Percentiles rank a stretch among this genome's conserved stretches.
phyloP scores from a whole-genome alignment of 2,329 filamentous ascomycete species.

The Huntiella omanensis region DNA sequence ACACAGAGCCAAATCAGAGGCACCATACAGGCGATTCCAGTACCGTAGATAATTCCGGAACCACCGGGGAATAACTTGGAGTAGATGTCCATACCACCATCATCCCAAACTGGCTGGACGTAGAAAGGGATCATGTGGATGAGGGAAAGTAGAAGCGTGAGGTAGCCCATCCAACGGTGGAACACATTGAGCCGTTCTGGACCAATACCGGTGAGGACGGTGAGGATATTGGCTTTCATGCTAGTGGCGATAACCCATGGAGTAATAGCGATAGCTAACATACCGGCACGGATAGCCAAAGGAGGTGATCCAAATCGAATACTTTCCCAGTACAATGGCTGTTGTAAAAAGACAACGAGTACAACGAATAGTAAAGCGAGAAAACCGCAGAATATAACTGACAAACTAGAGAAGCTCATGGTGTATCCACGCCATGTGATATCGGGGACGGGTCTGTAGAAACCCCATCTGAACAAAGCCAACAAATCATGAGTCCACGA shows the following conservation, averaged over 20 bases:
- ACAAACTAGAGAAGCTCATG: slow-evolving; percentile 64
- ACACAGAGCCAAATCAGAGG: slow-evolving; percentile 70
- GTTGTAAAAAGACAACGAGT: slow-evolving; percentile 70
- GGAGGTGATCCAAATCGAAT: slow-evolving; percentile 78
- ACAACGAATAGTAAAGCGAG: slow-evolving; percentile 53
- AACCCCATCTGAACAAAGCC: slow-evolving; percentile 71
- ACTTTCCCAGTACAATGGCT: slow-evolving; percentile 76
- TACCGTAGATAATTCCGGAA: slow-evolving; percentile 62
- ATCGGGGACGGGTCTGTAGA: slow-evolving; percentile 71
- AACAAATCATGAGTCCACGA: slow-evolving; percentile 57
- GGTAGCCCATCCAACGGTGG: slow-evolving; percentile 78
- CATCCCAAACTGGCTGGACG: slow-evolving; percentile 69
- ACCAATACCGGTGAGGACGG: slow-evolving; percentile 70
- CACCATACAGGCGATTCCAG: slow-evolving; percentile 62
- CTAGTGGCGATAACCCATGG: slow-evolving; percentile 83
- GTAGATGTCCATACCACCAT: slow-evolving; percentile 53
- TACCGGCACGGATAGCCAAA: slow-evolving; percentile 68
- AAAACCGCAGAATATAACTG: slow-evolving; percentile 48
- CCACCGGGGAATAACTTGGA: slow-evolving; percentile 46
- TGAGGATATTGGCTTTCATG: slow-evolving; percentile 79
- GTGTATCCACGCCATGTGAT: slow-evolving; percentile 47
- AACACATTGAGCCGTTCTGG: slow-evolving; percentile 85
- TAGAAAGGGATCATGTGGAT: slow-evolving; percentile 83
- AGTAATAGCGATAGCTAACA: slow-evolving; percentile 79
- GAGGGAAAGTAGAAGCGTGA: slow-evolving; percentile 65